These are phyloP conservation scores for Senna tora DNA, from an alignment of 306 rosid species.

Conservation along the genomic window DNA sequence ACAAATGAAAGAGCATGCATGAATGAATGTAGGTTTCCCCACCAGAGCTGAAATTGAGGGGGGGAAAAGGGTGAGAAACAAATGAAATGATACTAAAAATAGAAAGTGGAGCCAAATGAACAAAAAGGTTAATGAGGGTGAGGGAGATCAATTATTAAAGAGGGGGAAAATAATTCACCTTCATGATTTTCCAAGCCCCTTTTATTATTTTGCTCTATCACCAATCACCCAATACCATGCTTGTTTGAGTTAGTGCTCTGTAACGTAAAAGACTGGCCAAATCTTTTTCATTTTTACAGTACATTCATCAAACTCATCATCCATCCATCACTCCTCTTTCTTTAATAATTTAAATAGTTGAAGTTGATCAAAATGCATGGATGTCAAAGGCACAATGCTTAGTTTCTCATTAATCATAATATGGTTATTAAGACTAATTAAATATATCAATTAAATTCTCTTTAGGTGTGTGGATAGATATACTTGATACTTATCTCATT, in stretches of 20 bases:
- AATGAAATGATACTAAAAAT: conserved; percentile 40
- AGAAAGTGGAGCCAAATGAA: conserved; percentile 33
- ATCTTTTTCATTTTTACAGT: conserved; percentile 15
- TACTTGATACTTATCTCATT: no score
- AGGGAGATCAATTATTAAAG: conserved; percentile 46
- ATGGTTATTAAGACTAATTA: no score
- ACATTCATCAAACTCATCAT: conserved; percentile 51
- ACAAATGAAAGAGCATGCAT: no score
- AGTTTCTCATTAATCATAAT: no score
- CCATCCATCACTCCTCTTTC: conserved; percentile 16
- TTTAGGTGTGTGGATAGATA: no score
- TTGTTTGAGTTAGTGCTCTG: conserved; percentile 65
- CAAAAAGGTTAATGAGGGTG: conserved; percentile 28
- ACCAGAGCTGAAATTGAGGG: conserved; percentile 53
- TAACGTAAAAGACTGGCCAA: conserved; percentile 29
- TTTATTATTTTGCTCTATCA: conserved; percentile 27
- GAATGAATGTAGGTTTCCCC: conserved; percentile 37
- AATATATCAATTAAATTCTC: no score
- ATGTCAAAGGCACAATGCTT: no score
- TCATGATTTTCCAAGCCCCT: conserved; percentile 43
- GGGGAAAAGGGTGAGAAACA: conserved; percentile 47
- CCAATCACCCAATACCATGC: conserved; percentile 46
- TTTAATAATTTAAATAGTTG: not conserved
- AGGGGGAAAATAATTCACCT: conserved; percentile 31
- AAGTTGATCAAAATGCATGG: no score